These are phyloP conservation scores for Russula sp. DNA, from an alignment of 768 basidiomycete genomes.

Conservation along the genomic window DNA sequence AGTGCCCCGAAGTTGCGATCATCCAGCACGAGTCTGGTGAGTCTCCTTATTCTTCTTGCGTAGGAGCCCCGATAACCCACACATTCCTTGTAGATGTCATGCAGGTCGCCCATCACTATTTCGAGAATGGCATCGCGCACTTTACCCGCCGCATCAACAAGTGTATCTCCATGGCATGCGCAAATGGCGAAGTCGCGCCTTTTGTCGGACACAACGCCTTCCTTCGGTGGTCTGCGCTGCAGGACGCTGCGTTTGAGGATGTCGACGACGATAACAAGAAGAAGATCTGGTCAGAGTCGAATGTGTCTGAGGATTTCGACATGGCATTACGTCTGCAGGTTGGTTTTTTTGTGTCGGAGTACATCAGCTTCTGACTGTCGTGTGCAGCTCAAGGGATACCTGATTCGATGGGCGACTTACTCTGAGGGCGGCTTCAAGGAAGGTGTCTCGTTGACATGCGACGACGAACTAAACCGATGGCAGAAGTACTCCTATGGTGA, in stretches of 20 bases:
- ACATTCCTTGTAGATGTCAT: constrained; percentile 53
- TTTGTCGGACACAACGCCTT: constrained; percentile 89
- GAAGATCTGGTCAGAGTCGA: constrained; percentile 70
- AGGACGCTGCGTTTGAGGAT: constrained; percentile 77
- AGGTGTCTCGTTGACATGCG: constrained; percentile 81
- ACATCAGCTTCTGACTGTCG: not conserved
- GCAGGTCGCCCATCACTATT: constrained; percentile 85
- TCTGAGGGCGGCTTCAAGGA: constrained; percentile 83
- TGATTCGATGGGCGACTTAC: constrained; percentile 83
- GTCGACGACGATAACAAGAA: constrained; percentile 54
- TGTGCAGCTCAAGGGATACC: constrained; percentile 47
- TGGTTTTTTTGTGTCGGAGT: not conserved
- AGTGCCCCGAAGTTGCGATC: constrained; percentile 79
- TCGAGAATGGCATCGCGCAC: constrained; percentile 84
- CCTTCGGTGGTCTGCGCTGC: constrained; percentile 81
- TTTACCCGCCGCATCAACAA: constrained; percentile 86
- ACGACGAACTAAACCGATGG: constrained; percentile 90
- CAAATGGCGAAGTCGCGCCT: constrained; percentile 76
- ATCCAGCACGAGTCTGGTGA: constrained; percentile 83
- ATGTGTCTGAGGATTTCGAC: constrained; percentile 80
- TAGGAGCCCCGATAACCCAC: not conserved
- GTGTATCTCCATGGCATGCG: constrained; percentile 70
- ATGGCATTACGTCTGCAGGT: constrained; percentile 61
- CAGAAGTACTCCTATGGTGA: constrained; percentile 79
- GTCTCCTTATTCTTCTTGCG: not conserved